These are phyloP conservation scores for Trichothecium sympodiale DNA, from an alignment of 2,329 filamentous ascomycete genomes.

Conservation along the genomic window DNA sequence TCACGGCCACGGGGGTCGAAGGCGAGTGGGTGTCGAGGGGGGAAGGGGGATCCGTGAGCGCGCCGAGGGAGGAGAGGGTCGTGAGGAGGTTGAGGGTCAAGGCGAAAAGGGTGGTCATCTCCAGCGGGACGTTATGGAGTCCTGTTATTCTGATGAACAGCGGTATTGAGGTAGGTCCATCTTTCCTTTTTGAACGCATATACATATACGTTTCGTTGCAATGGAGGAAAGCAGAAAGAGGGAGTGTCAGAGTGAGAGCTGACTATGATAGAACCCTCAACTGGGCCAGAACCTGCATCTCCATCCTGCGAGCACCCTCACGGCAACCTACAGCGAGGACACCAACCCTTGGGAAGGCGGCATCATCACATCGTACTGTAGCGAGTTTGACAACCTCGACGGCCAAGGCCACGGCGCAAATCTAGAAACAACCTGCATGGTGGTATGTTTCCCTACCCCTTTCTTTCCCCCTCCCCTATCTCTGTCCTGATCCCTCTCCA, in stretches of 20 bases:
- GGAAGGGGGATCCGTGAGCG: slow-evolving; percentile 43
- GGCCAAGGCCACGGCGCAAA: slow-evolving; percentile 71
- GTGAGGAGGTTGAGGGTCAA: slow-evolving; percentile 57
- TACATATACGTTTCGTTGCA: no score
- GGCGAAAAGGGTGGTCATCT: slow-evolving; percentile 72
- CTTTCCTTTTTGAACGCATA: neutral
- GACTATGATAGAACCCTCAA: slow-evolving; percentile 50
- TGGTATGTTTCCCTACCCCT: slow-evolving; percentile 33
- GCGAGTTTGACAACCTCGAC: slow-evolving; percentile 72
- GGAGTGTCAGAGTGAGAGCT: slow-evolving; percentile 6
- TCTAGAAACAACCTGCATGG: slow-evolving; percentile 66
- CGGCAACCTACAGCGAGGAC: slow-evolving; percentile 58
- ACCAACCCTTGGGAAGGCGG: slow-evolving; percentile 61
- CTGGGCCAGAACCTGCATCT: slow-evolving; percentile 74
- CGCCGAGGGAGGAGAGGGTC: slow-evolving; percentile 31
- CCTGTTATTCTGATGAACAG: slow-evolving; percentile 69
- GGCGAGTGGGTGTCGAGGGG: slow-evolving; percentile 70
- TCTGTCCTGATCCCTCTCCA: neutral
- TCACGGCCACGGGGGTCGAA: slow-evolving; percentile 56
- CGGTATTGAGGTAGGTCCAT: slow-evolving; percentile 50
- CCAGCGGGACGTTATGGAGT: slow-evolving; percentile 64
- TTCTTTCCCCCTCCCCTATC: neutral
- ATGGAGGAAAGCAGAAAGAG: no score
- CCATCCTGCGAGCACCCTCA: slow-evolving; percentile 57
- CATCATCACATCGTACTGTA: slow-evolving; percentile 69